Conservation (phyloP, 2,329 filamentous ascomycete species). For the Sphaerulina musiva region DNA sequence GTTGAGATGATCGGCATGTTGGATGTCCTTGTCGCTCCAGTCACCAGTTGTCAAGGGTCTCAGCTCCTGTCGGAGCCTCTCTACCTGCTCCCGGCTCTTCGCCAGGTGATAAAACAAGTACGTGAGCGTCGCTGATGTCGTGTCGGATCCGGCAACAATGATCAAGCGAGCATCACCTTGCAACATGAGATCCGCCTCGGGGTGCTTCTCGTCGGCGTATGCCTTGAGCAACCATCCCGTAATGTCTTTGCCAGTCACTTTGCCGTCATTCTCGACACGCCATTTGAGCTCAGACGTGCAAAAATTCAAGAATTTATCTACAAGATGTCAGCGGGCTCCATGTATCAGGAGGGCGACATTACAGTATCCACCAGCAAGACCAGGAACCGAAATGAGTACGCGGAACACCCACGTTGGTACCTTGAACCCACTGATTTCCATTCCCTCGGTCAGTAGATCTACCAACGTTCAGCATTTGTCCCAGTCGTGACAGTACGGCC, state of each 20-base stretch:
- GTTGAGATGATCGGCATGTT: slow-evolving; percentile 32
- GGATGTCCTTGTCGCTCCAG: slow-evolving; percentile 24
- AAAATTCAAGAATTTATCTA: slow-evolving; percentile 33
- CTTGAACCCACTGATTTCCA: slow-evolving; percentile 24
- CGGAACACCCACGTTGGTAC: slow-evolving; percentile 34
- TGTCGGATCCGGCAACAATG: slow-evolving; percentile 40
- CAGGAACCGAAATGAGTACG: slow-evolving; percentile 32
- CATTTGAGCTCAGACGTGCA: slow-evolving; percentile 32
- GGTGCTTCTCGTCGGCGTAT: slow-evolving; percentile 23
- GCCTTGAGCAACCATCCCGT: slow-evolving; percentile 30
- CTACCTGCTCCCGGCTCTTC: slow-evolving; percentile 26
- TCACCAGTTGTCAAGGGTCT: slow-evolving; percentile 18
- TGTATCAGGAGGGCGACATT: background rate
- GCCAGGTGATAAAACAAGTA: slow-evolving; percentile 39
- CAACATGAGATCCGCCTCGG: slow-evolving; percentile 24
- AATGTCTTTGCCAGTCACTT: slow-evolving; percentile 21
- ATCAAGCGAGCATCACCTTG: slow-evolving; percentile 27
- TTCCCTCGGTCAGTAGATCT: slow-evolving; percentile 33
- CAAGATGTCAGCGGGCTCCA: background rate
- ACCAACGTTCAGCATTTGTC: background rate
- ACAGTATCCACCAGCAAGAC: slow-evolving; percentile 29
- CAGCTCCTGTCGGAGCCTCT: slow-evolving; percentile 34
- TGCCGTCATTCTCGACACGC: slow-evolving; percentile 27
- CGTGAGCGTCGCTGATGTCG: slow-evolving; percentile 38
- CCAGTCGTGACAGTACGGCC: background rate